Base-by-base conservation (phyloP, 202 grass and related monocot genomes). In the Elaeis oleifera region DNA sequence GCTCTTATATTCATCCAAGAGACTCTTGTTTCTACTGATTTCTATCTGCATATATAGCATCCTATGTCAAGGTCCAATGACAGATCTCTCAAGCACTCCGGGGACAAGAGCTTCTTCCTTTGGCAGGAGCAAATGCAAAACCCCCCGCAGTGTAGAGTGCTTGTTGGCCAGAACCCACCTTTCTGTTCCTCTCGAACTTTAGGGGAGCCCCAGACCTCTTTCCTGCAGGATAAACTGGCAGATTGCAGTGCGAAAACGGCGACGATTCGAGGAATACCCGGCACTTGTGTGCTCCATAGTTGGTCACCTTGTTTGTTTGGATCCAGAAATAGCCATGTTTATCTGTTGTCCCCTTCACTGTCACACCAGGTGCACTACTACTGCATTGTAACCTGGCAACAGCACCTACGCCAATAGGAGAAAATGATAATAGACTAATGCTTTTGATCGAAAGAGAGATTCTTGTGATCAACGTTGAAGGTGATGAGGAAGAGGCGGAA, bases 321-420 rank as follows among this genome's bases (percentile, higher is more conserved):
- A 88, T 71, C 74, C 69, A 62, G 75, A 94, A 94, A 68, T 88
- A 69, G 51, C 89, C 89, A 18, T 14, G 18, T 24, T 52, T 27
- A 71, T 94, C 64, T 60, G 84, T 72, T 1, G 18, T 19, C 48
- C 65, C 62, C 59, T 60, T 51, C 31, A 79, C 1, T 3, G 71
- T 81, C 51, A 76, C 16, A 21, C 69, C 58, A 31, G 61, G 44
- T 13, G 18, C 18, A 31, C 70, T 74, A 32, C 17, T 51, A 27
- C 31, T 54, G 75, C 88, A 91, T 36, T 60, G 71, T 51, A 91
- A 76, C 64, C 66, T 20, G 18, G 29, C 83, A 61, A 36, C 7
- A 0, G 81, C 80, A 54, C 71, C 89, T 88, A 77, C 74, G 7
- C 5, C 1, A 36, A 36, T 7, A 36, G 5, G 27, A 8, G 31